A percentile compares a stretch with the other conserved stretches of the same genome.
These are phyloP conservation scores for Phytophthora kernoviae DNA, from an alignment of 352 stramenopile species.

Conservation along the genomic window DNA sequence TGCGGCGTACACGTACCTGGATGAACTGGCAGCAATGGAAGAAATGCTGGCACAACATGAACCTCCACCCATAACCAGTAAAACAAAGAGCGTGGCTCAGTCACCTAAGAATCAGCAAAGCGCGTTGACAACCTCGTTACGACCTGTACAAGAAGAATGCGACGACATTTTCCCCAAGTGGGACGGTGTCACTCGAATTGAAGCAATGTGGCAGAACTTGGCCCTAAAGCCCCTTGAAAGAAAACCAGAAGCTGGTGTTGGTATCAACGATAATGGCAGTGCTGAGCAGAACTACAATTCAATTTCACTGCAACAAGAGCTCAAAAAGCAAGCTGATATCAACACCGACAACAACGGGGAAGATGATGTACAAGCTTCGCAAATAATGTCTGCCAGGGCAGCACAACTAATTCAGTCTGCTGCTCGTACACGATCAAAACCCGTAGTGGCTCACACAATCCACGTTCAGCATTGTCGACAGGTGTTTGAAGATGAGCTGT, in stretches of 20 bases:
- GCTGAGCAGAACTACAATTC: constrained; percentile 43
- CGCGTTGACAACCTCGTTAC: background rate
- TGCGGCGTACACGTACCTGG: constrained; percentile 38
- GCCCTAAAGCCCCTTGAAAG: constrained; percentile 34
- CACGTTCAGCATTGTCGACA: constrained; percentile 38
- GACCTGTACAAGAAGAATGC: background rate
- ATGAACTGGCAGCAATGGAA: constrained; percentile 63
- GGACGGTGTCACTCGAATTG: constrained; percentile 37
- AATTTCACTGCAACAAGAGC: constrained; percentile 34
- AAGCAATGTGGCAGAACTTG: constrained; percentile 69
- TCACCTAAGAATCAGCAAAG: background rate
- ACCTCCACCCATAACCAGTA: constrained; percentile 8
- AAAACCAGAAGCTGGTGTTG: constrained; percentile 3
- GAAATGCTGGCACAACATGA: constrained; percentile 45
- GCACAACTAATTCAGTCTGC: background rate
- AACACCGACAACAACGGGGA: constrained; percentile 1
- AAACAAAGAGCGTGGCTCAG: constrained; percentile 1
- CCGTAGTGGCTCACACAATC: constrained; percentile 27
- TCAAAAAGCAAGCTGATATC: background rate
- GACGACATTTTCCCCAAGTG: constrained; percentile 18
- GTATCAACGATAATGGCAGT: background rate
- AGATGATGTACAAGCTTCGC: background rate
- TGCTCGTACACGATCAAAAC: background rate
- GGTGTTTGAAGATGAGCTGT: constrained; percentile 60
- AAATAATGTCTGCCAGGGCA: background rate